Percentiles rank a stretch among this genome's conserved stretches.
phyloP scores from a whole-genome alignment of 2,329 filamentous ascomycete genomes.

The Paraphaeosphaeria minitans region DNA sequence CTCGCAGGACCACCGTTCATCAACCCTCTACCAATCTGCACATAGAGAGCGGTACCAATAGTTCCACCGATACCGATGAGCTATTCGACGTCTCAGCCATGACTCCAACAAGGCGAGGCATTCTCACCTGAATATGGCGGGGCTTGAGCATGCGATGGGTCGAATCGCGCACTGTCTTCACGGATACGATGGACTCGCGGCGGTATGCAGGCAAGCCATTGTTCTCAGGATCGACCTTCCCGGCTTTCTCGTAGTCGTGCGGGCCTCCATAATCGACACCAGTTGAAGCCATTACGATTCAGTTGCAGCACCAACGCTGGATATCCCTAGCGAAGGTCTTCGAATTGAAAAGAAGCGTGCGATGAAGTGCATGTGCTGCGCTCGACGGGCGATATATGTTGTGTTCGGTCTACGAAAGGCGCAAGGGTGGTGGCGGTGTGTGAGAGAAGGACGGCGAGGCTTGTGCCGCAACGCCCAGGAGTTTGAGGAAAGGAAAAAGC shows the following conservation, averaged over 20 bases:
- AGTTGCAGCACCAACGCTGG: constrained; percentile 4
- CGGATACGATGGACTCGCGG: constrained; percentile 31
- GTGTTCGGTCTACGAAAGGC: constrained; percentile 11
- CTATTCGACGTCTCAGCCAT: constrained; percentile 19
- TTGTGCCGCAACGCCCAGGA: constrained; percentile 13
- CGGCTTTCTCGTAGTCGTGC: constrained; percentile 24
- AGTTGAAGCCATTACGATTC: constrained; percentile 41
- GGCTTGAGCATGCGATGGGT: constrained; percentile 54
- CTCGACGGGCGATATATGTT: constrained; percentile 8
- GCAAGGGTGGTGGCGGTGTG: neutral
- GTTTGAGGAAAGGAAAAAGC: constrained; percentile 16
- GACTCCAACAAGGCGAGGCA: too few relatives aligned
- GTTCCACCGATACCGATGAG: constrained; percentile 54
- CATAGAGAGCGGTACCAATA: constrained; percentile 56
- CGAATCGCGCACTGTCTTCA: constrained; percentile 41
- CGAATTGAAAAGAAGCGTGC: constrained; percentile 43
- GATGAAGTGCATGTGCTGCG: constrained; percentile 39
- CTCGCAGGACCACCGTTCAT: constrained; percentile 55
- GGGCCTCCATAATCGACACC: constrained; percentile 36
- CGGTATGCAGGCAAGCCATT: constrained; percentile 25
- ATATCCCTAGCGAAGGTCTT: constrained; percentile 32
- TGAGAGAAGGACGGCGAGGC: constrained; percentile 12
- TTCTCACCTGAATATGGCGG: constrained; percentile 47
- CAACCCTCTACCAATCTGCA: constrained; percentile 53
- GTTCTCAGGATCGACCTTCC: constrained; percentile 35